Evolutionary conservation across 2,329 filamentous ascomycete genomes (phyloP), one percentile per base, ranked within the genome.

Genomic region (Exophiala spinifera): DNA sequence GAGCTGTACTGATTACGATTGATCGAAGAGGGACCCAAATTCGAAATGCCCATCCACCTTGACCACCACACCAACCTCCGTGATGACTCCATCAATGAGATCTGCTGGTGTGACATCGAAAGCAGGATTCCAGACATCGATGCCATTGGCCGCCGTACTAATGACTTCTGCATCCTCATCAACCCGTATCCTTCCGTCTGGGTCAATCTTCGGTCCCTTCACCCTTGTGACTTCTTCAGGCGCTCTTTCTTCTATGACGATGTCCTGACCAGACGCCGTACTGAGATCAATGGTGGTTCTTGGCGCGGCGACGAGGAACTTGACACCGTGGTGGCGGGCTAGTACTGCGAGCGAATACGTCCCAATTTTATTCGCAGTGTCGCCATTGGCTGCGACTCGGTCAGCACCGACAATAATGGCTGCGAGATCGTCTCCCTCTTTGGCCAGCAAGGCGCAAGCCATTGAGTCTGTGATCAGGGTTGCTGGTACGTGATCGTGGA

Each of bases 281-380:
- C 82, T 77, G 28, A 96, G 76, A 67, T 99, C 94, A 63, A 99
- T 94, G 53, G 90, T 96, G 1, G 94, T 99, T 5, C 91, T 88
- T 0, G 94, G 94, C 0, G 94, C 94, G 0, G 94, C 94, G 25
- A 99, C 91, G 8, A 99, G 80, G 69, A 99, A 99, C 71, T 92
- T 95, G 66, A 97, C 81, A 15, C 89, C 88, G 66, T 99, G 94
- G 66, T 91, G 79, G 61, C 81, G 85, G 19, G 94, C 94, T 25
- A 96, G 79, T n/a, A 97, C 91, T 3, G 94, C 91, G 3, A 99
- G 80, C 51, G 86, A 82, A 70, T 99, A 97, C 0, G 94, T 99
- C 48, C 94, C 94, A 58, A 99, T 95, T 77, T 99, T 99, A 76
- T 99, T 99, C 52, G 94, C 94, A 0, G 94, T 97, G 73, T 99